Percentiles rank a stretch among this genome's conserved stretches.
phyloP scores from a whole-genome alignment of 2,329 filamentous ascomycete genomes.

The Penicillium sp. region DNA sequence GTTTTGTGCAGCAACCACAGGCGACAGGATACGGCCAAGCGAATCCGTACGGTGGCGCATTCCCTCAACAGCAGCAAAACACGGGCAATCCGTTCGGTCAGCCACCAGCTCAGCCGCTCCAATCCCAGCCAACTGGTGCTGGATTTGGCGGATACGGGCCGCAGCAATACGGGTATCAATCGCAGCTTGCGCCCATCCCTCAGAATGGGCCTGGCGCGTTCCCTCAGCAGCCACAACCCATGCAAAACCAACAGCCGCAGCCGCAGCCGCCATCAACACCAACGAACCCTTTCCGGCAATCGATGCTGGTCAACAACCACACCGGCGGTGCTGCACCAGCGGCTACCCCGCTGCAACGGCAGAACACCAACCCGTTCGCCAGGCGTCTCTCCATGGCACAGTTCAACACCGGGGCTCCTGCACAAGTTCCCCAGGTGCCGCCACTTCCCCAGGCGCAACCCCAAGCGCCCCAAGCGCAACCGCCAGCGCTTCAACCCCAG shows the following conservation, averaged over 20 bases:
- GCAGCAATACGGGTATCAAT: slow-evolving; percentile 50
- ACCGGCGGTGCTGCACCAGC: slow-evolving; percentile 46
- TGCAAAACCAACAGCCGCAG: slow-evolving; percentile 28
- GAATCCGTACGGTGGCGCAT: slow-evolving; percentile 25
- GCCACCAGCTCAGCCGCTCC: slow-evolving; percentile 46
- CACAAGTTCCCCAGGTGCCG: slow-evolving; percentile 31
- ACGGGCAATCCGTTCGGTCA: slow-evolving; percentile 37
- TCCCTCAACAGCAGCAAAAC: slow-evolving; percentile 26
- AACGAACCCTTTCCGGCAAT: slow-evolving; percentile 92
- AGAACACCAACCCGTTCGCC: slow-evolving; percentile 84
- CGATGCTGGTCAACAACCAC: slow-evolving; percentile 59
- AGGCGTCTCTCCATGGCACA: slow-evolving; percentile 48
- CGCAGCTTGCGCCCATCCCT: slow-evolving; percentile 43
- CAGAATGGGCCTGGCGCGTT: slow-evolving; percentile 48
- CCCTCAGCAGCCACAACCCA: slow-evolving; percentile 38
- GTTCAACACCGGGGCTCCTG: slow-evolving; percentile 18
- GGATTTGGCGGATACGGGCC: slow-evolving; percentile 78
- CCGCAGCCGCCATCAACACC: slow-evolving; percentile 37
- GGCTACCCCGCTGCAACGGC: slow-evolving; percentile 49
- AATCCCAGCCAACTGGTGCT: slow-evolving; percentile 63
- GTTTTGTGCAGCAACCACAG: slow-evolving; percentile 30
- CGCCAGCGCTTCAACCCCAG: slow-evolving; percentile 49
- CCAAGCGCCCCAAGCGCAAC: slow-evolving; percentile 18
- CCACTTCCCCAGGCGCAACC: slow-evolving; percentile 30
- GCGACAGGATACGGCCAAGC: slow-evolving; percentile 37